Conservation (phyloP, 768 basidiomycete species). For the Suillus variegatus region DNA sequence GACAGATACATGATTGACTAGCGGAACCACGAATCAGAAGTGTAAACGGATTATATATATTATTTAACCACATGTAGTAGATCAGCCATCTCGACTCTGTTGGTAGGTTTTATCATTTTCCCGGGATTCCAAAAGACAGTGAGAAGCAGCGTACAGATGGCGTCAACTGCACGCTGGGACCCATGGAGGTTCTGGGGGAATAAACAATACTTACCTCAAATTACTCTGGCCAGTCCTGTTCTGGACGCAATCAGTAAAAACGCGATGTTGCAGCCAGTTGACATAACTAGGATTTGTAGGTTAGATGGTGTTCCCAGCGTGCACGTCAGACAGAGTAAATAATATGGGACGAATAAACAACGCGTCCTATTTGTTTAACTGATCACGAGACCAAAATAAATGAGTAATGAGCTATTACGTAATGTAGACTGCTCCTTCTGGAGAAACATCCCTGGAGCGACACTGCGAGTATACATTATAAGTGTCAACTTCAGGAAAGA, state of each 20-base stretch:
- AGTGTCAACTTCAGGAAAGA: neutral
- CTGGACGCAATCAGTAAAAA: constrained; percentile 65
- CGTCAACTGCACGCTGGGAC: constrained; percentile 46
- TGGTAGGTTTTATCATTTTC: constrained; percentile 70
- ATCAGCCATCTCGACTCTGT: constrained; percentile 53
- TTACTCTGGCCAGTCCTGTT: constrained; percentile 73
- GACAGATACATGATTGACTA: constrained; percentile 72
- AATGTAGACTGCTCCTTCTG: neutral
- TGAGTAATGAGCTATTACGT: neutral
- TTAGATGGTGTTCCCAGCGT: neutral
- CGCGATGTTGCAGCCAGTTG: constrained; percentile 71
- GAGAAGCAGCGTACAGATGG: constrained; percentile 73
- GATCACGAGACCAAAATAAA: neutral
- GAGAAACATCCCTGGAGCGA: neutral
- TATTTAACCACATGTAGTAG: neutral
- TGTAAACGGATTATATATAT: constrained; percentile 24
- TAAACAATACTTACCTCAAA: constrained; percentile 27
- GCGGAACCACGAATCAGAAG: neutral
- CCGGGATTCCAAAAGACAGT: constrained; percentile 71
- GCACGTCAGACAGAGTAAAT: too few relatives aligned
- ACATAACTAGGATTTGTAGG: constrained; percentile 55
- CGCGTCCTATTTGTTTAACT: neutral
- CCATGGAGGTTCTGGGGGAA: neutral
- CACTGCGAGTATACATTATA: neutral
- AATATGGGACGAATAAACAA: neutral